These are phyloP conservation scores for Entophlyctis luteolus DNA, from an alignment of 192 early-diverging fungal species.

Conservation along the genomic window DNA sequence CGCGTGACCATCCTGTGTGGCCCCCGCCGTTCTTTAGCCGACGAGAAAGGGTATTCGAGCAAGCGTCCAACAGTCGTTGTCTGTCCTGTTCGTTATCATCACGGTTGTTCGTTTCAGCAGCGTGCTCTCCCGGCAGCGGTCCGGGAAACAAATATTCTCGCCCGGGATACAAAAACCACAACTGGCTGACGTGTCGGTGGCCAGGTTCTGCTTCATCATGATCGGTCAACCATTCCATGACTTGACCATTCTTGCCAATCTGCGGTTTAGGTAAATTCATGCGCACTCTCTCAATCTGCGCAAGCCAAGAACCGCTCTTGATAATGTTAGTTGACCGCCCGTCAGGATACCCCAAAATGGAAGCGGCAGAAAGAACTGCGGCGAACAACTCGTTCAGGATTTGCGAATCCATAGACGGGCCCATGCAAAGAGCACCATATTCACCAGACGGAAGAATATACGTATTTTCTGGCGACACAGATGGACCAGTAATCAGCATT, in stretches of 20 bases:
- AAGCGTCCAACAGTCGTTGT: background rate
- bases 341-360: background rate
- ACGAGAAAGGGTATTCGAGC: background rate
- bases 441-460: background rate
- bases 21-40: background rate
- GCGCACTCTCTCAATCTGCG: background rate
- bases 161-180: background rate
- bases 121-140: too few relatives aligned
- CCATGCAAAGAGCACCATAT: background rate
- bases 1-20: background rate
- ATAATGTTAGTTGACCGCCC: background rate
- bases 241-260: background rate
- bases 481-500: background rate
- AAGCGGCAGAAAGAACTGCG: background rate
- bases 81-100: background rate
- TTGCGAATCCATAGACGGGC: background rate
- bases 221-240: background rate
- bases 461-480: background rate
- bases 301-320: background rate
- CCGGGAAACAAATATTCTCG: background rate
- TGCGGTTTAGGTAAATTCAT: background rate
- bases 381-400: background rate
- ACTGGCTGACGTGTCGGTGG: background rate
- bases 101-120: background rate
- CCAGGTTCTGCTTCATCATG: background rate